Conservation (phyloP, 495 filamentous ascomycete species). For the Cladorrhinum samala region DNA sequence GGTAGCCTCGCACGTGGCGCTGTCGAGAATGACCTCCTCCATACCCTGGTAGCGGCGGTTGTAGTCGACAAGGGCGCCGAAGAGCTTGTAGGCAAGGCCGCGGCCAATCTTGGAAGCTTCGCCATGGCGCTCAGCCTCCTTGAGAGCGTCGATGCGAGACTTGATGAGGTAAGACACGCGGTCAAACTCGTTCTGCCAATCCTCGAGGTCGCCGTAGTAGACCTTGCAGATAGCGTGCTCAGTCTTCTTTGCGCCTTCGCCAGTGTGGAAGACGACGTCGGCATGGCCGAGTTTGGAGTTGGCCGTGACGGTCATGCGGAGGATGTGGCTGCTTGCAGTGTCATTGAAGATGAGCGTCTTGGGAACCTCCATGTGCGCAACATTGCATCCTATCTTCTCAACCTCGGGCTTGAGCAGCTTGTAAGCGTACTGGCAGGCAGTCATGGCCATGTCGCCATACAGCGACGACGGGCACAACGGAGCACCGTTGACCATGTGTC, state of each 20-base stretch:
- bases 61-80: conserved; percentile 66
- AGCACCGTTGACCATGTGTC: conserved; percentile 67
- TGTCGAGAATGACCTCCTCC: conserved; percentile 72
- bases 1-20: conserved; percentile 63
- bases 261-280: conserved; percentile 35
- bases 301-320: conserved; percentile 38
- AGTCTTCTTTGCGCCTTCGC: conserved; percentile 36
- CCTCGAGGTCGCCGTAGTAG: conserved; percentile 35
- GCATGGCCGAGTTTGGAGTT: conserved; percentile 34
- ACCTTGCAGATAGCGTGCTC: conserved; percentile 51
- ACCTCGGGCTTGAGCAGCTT: conserved; percentile 49
- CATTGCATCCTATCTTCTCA: conserved; percentile 52
- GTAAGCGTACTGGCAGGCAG: conserved; percentile 62
- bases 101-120: conserved; percentile 56
- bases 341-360: conserved; percentile 62
- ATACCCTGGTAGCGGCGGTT: conserved; percentile 62
- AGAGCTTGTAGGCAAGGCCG: conserved; percentile 72
- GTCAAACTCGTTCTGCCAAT: conserved; percentile 50
- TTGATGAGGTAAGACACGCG: conserved; percentile 52
- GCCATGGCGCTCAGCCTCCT: conserved; percentile 44
- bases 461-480: conserved; percentile 51
- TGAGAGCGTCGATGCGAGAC: conserved; percentile 44
- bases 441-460: conserved; percentile 74
- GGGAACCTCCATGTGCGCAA: conserved; percentile 59
- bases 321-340: conserved; percentile 44